A percentile compares a stretch with the other conserved stretches of the same genome.
Evolutionary conservation across 2,329 filamentous ascomycete genomes (phyloP).

Genomic region (Diaporthe capsici): DNA sequence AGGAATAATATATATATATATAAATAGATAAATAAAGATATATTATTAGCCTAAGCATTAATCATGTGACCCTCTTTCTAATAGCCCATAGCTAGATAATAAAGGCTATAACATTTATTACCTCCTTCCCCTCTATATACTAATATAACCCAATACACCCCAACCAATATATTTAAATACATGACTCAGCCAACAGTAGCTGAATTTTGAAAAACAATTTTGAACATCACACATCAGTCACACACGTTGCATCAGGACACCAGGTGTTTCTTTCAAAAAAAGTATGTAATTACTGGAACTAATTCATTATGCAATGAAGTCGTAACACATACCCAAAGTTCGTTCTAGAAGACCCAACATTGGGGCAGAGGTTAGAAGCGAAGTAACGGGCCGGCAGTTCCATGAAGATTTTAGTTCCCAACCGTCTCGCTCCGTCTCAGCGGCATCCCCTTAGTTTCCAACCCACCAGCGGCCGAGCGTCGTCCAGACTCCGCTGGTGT

Average conservation of each 20-base stretch:
- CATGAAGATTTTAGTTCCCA: constrained; percentile 8
- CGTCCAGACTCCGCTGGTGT: constrained; percentile 56
- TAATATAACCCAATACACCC: too few relatives aligned
- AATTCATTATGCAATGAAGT: constrained; percentile 19
- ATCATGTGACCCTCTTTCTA: too few relatives aligned
- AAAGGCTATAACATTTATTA: too few relatives aligned
- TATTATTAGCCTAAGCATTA: too few relatives aligned
- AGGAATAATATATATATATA: too few relatives aligned
- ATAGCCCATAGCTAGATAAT: too few relatives aligned
- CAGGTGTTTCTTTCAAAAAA: constrained; percentile 1
- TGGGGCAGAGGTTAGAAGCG: constrained; percentile 4
- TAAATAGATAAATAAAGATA: too few relatives aligned
- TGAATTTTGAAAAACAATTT: background rate
- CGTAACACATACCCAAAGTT: constrained; percentile 28
- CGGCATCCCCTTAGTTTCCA: background rate
- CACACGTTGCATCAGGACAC: background rate
- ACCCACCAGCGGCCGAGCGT: constrained; percentile 42
- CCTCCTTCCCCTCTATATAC: too few relatives aligned
- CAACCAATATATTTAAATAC: too few relatives aligned
- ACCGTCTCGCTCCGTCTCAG: constrained; percentile 3
- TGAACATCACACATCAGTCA: background rate
- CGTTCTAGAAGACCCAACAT: constrained; percentile 22
- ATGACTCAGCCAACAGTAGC: too few relatives aligned
- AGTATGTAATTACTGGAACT: constrained; percentile 29
- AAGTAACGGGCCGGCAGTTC: constrained; percentile 21